Evolutionary conservation across 805 yeast species (phyloP), one percentile per base, ranked within the genome.

Genomic region (Barnettozyma pratensis): DNA sequence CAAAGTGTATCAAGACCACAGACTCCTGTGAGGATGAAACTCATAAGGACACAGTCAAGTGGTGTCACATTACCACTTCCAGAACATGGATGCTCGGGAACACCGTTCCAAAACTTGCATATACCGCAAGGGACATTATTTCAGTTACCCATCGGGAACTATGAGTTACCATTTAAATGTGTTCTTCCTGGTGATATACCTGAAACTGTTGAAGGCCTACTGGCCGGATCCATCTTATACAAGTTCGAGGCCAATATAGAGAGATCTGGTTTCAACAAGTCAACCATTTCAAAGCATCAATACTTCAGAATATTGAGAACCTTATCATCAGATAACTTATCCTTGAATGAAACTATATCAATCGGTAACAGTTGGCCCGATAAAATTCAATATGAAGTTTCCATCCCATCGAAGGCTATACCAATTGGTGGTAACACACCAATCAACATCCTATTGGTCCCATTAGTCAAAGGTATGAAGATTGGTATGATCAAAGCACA

Each of bases 351-450:
- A 63, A 88, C 96, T 1, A 84, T 90, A 53, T 87, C 92, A 0
- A 91, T 91, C 36, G 96, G 89, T 49, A 90, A 89, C 61, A 85
- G 90, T 4, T 88, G 96, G 95, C 92, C 96, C 2, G 73, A 79
- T 45, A 89, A 88, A 62, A 82, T 92, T 39, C 97, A 91, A 64
- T 91, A 92, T 65, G 81, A 88, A 12, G 80, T 92, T 48, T 83
- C 85, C 48, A 81, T 89, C 4, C 97, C 97, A 0, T 77, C 90
- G 26, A 81, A 85, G 55, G 96, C 97, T 1, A 80, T 88, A 7
- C 90, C 97, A 1, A 80, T 91, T 41, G 98, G 98, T 5, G 80
- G 91, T 0, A 69, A 74, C 1, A 73, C 87, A 5, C 86, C 88
- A 2, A 74, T 92, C 6, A 79, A 80, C 48, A 74, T 91, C 45